Percentiles rank a stretch among this genome's conserved stretches.
Conservation (phyloP, 805 yeast species). For the Candida odintsovae region DNA sequence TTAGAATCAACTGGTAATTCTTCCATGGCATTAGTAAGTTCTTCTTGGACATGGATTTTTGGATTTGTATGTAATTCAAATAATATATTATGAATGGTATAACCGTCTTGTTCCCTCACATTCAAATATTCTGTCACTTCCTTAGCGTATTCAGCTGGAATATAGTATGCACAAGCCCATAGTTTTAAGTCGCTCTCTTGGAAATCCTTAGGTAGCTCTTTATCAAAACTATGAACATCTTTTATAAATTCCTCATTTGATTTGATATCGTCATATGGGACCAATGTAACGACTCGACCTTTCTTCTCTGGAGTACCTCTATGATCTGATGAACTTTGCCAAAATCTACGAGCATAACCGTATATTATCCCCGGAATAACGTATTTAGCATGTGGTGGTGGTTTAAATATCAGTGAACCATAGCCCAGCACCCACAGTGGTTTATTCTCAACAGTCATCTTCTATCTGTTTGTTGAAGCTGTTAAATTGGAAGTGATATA, state of each 20-base stretch:
- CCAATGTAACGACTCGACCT: slow-evolving; percentile 83
- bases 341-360: slow-evolving; percentile 78
- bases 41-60: slow-evolving; percentile 1
- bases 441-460: slow-evolving; percentile 3
- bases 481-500: too few relatives aligned
- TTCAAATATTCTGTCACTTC: slow-evolving; percentile 68
- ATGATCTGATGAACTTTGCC: slow-evolving; percentile 91
- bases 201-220: slow-evolving; percentile 17
- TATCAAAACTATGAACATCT: slow-evolving; percentile 33
- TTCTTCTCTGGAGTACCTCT: slow-evolving; percentile 84
- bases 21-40: slow-evolving; percentile 5
- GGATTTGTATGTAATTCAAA: slow-evolving; percentile 42
- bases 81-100: slow-evolving; percentile 60
- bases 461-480: too few relatives aligned
- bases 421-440: slow-evolving; percentile 84
- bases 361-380: slow-evolving; percentile 65
- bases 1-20: slow-evolving; percentile 25
- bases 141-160: slow-evolving; percentile 55
- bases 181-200: slow-evolving; percentile 43
- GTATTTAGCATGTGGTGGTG: slow-evolving; percentile 67
- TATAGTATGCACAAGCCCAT: slow-evolving; percentile 82
- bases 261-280: slow-evolving; percentile 52
- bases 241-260: slow-evolving; percentile 32
- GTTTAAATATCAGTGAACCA: slow-evolving; percentile 85
- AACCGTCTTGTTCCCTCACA: slow-evolving; percentile 85